These are phyloP conservation scores for Trypanosoma boissoni DNA, from an alignment of 208 protist genomes.

Conservation along the genomic window DNA sequence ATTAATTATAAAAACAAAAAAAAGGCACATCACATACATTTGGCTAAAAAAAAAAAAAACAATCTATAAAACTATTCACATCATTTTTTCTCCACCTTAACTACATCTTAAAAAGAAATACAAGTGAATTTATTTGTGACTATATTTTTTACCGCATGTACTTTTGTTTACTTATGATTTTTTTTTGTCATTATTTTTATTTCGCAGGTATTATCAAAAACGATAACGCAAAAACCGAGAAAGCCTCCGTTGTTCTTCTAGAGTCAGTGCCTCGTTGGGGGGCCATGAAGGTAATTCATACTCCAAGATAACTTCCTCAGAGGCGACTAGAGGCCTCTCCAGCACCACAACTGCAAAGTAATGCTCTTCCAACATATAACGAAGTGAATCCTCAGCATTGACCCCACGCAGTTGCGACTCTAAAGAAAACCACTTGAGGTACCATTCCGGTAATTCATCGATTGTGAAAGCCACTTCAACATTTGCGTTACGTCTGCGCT, in stretches of 20 bases:
- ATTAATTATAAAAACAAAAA: neutral
- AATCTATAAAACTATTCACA: too few species aligned
- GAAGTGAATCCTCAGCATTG: conserved; percentile 26
- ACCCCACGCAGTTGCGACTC: conserved; percentile 28
- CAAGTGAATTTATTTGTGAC: too few species aligned
- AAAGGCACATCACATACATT: neutral
- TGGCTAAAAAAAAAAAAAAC: neutral
- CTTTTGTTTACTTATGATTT: too few species aligned
- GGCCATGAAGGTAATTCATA: conserved; percentile 45
- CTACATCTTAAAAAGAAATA: too few species aligned
- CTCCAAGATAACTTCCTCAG: conserved; percentile 73
- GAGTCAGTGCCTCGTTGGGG: conserved; percentile 36
- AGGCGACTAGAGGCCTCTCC: conserved; percentile 38
- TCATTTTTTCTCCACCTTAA: too few species aligned
- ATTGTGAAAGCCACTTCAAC: conserved; percentile 62
- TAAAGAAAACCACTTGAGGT: conserved; percentile 35
- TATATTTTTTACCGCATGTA: too few species aligned
- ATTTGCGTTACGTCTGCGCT: conserved; percentile 50
- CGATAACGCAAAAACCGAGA: conserved; percentile 67
- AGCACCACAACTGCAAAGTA: conserved; percentile 75
- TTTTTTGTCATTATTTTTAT: too few species aligned
- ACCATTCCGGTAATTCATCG: conserved; percentile 72
- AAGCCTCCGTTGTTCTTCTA: conserved; percentile 38
- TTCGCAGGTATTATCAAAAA: conserved; percentile 36
- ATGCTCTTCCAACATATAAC: conserved; percentile 37